Evolutionary conservation across 768 basidiomycete genomes (phyloP), one percentile per base, ranked within the genome.

Genomic region (Rickenella mellea): DNA sequence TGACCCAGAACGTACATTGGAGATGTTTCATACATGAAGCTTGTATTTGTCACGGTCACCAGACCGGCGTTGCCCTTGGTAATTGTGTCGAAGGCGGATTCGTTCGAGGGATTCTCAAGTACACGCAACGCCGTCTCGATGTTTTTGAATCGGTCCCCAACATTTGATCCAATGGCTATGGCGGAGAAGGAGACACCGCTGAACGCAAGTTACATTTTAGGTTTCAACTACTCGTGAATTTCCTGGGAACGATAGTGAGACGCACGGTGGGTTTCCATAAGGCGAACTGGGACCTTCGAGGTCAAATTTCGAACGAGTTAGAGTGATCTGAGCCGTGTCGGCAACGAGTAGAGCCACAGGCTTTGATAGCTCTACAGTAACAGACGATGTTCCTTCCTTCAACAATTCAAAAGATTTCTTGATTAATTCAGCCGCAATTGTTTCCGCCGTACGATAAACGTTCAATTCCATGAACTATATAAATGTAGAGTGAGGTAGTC

Each of bases 1-100:
- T 99, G 96, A 44, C 96, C 83, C 9, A 76, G 76, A 31, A 94
- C 83, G 57, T 99, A 98, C 96, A 99, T 98, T 0, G 96, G 89
- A 9, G 81, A 70, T 15, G 85, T 92, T 61, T 97, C 85, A 56
- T 97, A 98, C 65, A 97, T 56, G 61, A 91, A 87, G 55, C 89
- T 91, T 1, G 89, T 92, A 51, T 87, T 71, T 17, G 80, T 59
- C 22, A 94, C 67, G 12, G 53, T 54, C 2, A 70, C 58, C 21
- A 50, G 50, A 0, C 58, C 58, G 25, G 19, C 15, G 10, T 67
- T 20, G 15, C 7, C n/a, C 4, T 49, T 39, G 7, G 12, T 21
- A 41, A 64, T 63, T 24, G 58, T 55, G 8, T 52, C 53, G 19
- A 53, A 15, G 10, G 62, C 52, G 29, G 30, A 33, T 9, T 67